Evolutionary conservation across 805 yeast species (phyloP).

Genomic region (Deakozyma indianensis): DNA sequence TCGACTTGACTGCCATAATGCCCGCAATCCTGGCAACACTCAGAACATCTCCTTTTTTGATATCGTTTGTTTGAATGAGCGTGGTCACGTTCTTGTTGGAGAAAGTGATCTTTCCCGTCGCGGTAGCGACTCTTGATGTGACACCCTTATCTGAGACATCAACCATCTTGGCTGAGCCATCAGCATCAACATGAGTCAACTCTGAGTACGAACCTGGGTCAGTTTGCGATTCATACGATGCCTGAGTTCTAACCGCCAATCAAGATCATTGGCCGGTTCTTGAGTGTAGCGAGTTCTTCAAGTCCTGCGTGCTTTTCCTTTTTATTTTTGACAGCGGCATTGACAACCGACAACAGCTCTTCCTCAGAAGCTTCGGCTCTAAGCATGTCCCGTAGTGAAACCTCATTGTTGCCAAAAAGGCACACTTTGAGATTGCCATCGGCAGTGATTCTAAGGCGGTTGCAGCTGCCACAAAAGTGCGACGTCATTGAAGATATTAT

Average conservation of each 20-base stretch:
- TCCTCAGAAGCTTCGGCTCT: slow-evolving; percentile 24
- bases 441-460: slow-evolving; percentile 35
- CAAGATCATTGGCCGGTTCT: slow-evolving; percentile 42
- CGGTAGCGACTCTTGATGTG: slow-evolving; percentile 30
- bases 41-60: slow-evolving; percentile 40
- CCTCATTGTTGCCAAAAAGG: slow-evolving; percentile 37
- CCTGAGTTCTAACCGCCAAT: slow-evolving; percentile 34
- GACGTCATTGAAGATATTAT: slow-evolving; percentile 44
- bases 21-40: slow-evolving; percentile 35
- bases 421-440: slow-evolving; percentile 45
- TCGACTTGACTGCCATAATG: slow-evolving; percentile 36
- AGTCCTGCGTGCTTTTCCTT: slow-evolving; percentile 39
- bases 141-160: slow-evolving; percentile 27
- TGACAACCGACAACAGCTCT: slow-evolving; percentile 27
- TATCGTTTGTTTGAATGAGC: slow-evolving; percentile 23
- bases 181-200: slow-evolving; percentile 26
- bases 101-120: slow-evolving; percentile 29
- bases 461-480: slow-evolving; percentile 37
- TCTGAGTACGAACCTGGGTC: slow-evolving; percentile 3
- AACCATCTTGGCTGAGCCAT: slow-evolving; percentile 36
- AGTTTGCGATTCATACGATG: background rate
- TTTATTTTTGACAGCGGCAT: slow-evolving; percentile 31
- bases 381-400: slow-evolving; percentile 31
- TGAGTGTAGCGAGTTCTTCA: slow-evolving; percentile 29
- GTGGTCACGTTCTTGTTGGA: slow-evolving; percentile 20